Base-by-base conservation (phyloP, 805 yeast species). In the Candida piceae region DNA sequence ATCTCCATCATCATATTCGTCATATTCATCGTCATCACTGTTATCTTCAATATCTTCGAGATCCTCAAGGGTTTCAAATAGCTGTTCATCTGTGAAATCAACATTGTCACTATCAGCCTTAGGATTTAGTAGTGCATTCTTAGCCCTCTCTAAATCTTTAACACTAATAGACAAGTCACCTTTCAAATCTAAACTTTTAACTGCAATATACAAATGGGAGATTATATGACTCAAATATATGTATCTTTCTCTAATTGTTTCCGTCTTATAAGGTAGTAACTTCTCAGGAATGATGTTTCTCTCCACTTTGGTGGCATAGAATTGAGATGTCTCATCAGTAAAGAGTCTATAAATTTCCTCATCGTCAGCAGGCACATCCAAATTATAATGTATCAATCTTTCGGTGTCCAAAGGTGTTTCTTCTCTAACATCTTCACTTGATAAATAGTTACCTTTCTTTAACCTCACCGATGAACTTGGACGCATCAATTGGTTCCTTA, bases 211-310 rank as follows among this genome's bases (percentile, higher is more conserved):
- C 15, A 93, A 58, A 57, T 85, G 87, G 2, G 82, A 72, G 22
- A 89, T 70, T n/a, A 90, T 83, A 52, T 83, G 93, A 30, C 84
- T 71, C 27, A 90, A 64, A 49, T 87, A 88, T 36, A 69, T 72
- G 13, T 85, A 82, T 40, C 79, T 83, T 39, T 84, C 94, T 23
- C 63, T 62, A 12, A 77, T 78, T 1, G 76, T 49, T 56, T 87
- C 97, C 0, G 81, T 73, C 29, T 67, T 63, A 57, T 89, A 93
- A 0, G 97, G 97, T 19, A 90, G 36, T 7, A 52, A 29, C 3
- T 42, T 42, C 22, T 52, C 51, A n/a, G 55, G 47, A 16, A 48
- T 45, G 11, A 54, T 38, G 26, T 48, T 52, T 29, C 46, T 44
- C 1, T 40, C 29, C 7, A 40, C 43, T 4, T 43, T 39, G 1